Evolutionary conservation across 192 early-diverging fungal species (phyloP).

Genomic region (Obelidium mucronatum): DNA sequence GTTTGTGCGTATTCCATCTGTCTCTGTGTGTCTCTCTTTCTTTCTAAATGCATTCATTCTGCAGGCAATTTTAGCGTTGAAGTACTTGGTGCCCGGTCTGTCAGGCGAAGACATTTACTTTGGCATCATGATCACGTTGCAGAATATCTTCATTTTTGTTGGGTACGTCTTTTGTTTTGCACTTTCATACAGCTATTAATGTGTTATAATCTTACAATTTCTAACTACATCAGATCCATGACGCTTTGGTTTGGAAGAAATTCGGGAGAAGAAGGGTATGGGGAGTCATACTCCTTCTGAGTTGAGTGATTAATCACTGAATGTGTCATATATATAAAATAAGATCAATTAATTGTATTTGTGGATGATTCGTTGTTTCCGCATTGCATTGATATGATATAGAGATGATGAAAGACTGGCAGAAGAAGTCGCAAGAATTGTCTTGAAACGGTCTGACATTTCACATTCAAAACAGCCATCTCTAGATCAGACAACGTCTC

Average conservation of each 20-base stretch:
- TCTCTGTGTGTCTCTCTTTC: background rate
- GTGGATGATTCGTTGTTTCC: too few relatives aligned
- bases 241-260: slow-evolving; percentile 61
- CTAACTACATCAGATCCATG: slow-evolving; percentile 47
- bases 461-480: too few relatives aligned
- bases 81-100: slow-evolving; percentile 54
- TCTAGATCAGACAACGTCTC: too few relatives aligned
- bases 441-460: too few relatives aligned
- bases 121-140: slow-evolving; percentile 48
- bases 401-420: too few relatives aligned
- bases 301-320: too few relatives aligned
- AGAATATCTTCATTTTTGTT: slow-evolving; percentile 60
- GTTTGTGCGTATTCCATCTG: slow-evolving; percentile 34
- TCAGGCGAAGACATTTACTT: slow-evolving; percentile 55
- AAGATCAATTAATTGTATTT: too few relatives aligned
- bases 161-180: slow-evolving; percentile 38
- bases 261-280: slow-evolving; percentile 21
- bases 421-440: too few relatives aligned
- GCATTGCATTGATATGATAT: too few relatives aligned
- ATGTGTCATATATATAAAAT: too few relatives aligned
- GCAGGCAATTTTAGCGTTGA: slow-evolving; percentile 52
- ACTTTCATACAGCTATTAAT: background rate
- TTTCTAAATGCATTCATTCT: background rate
- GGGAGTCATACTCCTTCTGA: too few relatives aligned
- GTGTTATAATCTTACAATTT: too few relatives aligned